phyloP scores from a whole-genome alignment of 2,329 filamentous ascomycete genomes.

The Exophiala bonariae region DNA sequence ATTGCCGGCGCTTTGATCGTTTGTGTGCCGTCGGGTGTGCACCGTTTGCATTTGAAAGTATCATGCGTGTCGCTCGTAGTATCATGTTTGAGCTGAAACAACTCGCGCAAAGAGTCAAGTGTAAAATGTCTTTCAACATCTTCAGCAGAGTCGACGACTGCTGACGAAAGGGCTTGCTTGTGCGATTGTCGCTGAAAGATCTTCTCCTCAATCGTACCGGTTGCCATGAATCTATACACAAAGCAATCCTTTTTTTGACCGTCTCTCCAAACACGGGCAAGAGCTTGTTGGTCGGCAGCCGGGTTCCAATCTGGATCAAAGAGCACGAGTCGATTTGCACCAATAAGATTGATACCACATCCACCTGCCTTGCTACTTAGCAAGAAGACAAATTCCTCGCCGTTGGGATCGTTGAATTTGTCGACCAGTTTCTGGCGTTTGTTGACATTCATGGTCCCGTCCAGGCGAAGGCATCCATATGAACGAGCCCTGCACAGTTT shows the following conservation, averaged over 20 bases:
- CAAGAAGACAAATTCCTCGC: slow-evolving; percentile 90
- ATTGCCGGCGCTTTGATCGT: slow-evolving; percentile 88
- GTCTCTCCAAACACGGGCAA: slow-evolving; percentile 97
- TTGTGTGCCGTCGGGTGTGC: slow-evolving; percentile 83
- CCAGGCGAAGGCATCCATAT: slow-evolving; percentile 85
- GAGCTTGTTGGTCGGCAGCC: slow-evolving; percentile 92
- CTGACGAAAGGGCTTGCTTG: slow-evolving; percentile 94
- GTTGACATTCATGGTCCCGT: slow-evolving; percentile 96
- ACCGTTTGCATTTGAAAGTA: slow-evolving; percentile 97
- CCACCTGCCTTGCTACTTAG: slow-evolving; percentile 95
- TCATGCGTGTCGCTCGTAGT: slow-evolving; percentile 95
- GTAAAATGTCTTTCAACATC: slow-evolving; percentile 97
- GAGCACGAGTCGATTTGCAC: slow-evolving; percentile 88
- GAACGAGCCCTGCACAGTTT: slow-evolving; percentile 79
- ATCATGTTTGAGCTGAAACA: slow-evolving; percentile 86
- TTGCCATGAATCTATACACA: slow-evolving; percentile 98
- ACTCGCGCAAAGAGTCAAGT: slow-evolving; percentile 81
- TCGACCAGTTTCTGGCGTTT: slow-evolving; percentile 97
- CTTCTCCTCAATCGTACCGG: slow-evolving; percentile 97
- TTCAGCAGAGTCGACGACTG: slow-evolving; percentile 93
- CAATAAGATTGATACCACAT: slow-evolving; percentile 93
- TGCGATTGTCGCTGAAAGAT: slow-evolving; percentile 98
- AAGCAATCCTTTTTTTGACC: slow-evolving; percentile 99
- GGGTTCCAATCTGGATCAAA: slow-evolving; percentile 99
- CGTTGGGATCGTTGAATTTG: slow-evolving; percentile 92